These are phyloP conservation scores for Pseudogymnoascus sp. DNA, from an alignment of 2,329 filamentous ascomycete genomes.

Conservation along the genomic window DNA sequence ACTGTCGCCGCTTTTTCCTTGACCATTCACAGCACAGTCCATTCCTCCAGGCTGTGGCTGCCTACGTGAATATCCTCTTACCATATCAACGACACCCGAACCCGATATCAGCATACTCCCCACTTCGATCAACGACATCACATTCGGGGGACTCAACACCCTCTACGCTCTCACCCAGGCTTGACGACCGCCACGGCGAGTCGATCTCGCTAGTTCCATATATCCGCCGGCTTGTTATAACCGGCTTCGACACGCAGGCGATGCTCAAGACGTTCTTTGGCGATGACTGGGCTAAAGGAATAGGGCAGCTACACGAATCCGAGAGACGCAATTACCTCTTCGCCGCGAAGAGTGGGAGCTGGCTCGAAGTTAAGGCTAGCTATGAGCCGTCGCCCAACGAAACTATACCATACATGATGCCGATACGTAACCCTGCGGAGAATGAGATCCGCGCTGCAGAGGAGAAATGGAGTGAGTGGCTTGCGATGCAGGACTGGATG, in stretches of 20 bases:
- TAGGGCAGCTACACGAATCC: constrained; percentile 77
- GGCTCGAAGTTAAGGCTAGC: constrained; percentile 79
- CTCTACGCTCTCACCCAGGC: constrained; percentile 23
- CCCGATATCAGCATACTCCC: constrained; percentile 36
- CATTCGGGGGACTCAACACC: constrained; percentile 19
- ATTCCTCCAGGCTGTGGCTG: constrained; percentile 78
- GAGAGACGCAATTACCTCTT: constrained; percentile 94
- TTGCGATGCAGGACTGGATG: constrained; percentile 99
- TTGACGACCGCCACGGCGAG: constrained; percentile 17
- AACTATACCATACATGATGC: constrained; percentile 77
- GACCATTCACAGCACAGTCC: constrained; percentile 80
- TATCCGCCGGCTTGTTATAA: constrained; percentile 81
- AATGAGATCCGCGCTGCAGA: constrained; percentile 79
- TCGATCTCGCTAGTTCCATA: constrained; percentile 74
- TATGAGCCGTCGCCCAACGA: constrained; percentile 85
- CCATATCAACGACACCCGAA: constrained; percentile 65
- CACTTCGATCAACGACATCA: constrained; percentile 28
- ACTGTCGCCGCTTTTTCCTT: constrained; percentile 84
- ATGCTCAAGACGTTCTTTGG: constrained; percentile 96
- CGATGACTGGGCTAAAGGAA: constrained; percentile 77
- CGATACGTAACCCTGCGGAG: constrained; percentile 68
- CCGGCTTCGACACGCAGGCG: constrained; percentile 78
- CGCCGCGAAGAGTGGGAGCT: constrained; percentile 84
- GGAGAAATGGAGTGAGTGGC: constrained; percentile 84
- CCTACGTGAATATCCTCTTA: constrained; percentile 84